A percentile compares a stretch with the other conserved stretches of the same genome.
These are phyloP conservation scores for Crepidotus variabilis DNA, from an alignment of 768 basidiomycete genomes.

Conservation along the genomic window DNA sequence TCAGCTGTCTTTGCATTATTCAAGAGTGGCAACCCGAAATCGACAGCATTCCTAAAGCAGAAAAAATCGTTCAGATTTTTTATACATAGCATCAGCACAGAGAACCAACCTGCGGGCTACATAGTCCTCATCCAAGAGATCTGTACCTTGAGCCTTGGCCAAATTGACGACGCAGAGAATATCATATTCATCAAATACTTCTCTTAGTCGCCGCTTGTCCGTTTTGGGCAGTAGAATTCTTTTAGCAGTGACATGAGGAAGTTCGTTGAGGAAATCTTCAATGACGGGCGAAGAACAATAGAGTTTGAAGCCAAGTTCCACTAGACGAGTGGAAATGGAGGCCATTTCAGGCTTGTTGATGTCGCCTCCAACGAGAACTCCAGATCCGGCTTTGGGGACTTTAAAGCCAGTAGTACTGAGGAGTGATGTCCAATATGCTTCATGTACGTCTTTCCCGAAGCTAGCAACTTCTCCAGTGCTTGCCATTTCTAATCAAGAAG, in stretches of 20 bases:
- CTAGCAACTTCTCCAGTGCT: conserved; percentile 97
- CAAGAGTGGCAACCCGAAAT: conserved; percentile 89
- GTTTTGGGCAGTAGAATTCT: conserved; percentile 95
- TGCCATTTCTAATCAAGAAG: conserved; percentile 75
- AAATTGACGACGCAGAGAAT: conserved; percentile 95
- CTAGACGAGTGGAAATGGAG: conserved; percentile 73
- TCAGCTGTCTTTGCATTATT: conserved; percentile 88
- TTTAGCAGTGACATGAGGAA: conserved; percentile 77
- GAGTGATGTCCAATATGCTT: conserved; percentile 95
- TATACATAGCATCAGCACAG: neutral
- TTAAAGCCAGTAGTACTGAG: conserved; percentile 96
- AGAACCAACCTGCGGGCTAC: conserved; percentile 79
- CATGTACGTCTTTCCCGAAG: conserved; percentile 90
- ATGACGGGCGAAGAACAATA: conserved; percentile 82
- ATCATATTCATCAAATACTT: conserved; percentile 92
- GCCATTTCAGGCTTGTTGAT: conserved; percentile 83
- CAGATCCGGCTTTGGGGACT: conserved; percentile 77
- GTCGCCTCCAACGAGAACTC: conserved; percentile 92
- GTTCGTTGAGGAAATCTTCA: conserved; percentile 75
- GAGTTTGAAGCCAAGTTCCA: conserved; percentile 90
- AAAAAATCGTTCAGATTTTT: neutral
- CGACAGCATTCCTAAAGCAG: conserved; percentile 76
- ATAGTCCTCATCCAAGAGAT: conserved; percentile 89
- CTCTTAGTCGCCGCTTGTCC: conserved; percentile 92
- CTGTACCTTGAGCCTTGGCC: conserved; percentile 70